Percentiles rank a stretch among this genome's conserved stretches.
Conservation (phyloP, 371 early-diverging fungal species). For the Sporodiniella umbellata region DNA sequence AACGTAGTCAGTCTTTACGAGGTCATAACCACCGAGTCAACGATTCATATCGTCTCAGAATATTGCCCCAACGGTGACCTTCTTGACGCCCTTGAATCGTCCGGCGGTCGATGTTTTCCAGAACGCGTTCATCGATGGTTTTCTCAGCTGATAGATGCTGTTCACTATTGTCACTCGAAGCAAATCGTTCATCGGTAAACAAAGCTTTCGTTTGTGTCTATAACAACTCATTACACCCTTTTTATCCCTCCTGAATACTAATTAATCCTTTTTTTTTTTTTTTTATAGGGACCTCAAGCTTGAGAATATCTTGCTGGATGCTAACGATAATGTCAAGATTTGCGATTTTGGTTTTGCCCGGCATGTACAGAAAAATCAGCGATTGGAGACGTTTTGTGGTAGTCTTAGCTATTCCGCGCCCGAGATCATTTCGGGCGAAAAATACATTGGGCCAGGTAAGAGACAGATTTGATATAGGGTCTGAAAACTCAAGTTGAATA, state of each 20-base stretch:
- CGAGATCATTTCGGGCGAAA: conserved; percentile 72
- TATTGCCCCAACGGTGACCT: conserved; percentile 77
- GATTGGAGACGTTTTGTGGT: conserved; percentile 85
- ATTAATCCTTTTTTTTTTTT: neutral
- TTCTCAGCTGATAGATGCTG: conserved; percentile 71
- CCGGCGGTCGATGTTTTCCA: conserved; percentile 53
- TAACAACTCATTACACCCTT: too few species aligned
- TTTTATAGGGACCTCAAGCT: conserved; percentile 74
- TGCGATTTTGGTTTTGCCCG: conserved; percentile 93
- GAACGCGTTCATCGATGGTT: conserved; percentile 61
- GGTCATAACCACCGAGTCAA: conserved; percentile 77
- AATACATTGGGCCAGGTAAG: conserved; percentile 75
- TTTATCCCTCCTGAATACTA: too few species aligned
- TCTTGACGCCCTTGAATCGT: conserved; percentile 63
- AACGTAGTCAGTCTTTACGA: conserved; percentile 84
- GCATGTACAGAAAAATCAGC: conserved; percentile 59
- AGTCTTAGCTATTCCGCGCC: conserved; percentile 84
- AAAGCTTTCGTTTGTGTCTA: neutral
- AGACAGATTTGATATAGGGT: too few species aligned
- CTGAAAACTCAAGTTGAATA: too few species aligned
- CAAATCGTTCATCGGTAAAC: conserved; percentile 76
- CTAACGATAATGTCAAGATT: conserved; percentile 73
- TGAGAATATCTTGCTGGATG: conserved; percentile 80
- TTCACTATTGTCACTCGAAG: conserved; percentile 73
- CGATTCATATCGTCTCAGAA: conserved; percentile 81